Percentiles rank a stretch among this genome's conserved stretches.
phyloP scores from a whole-genome alignment of 2,329 filamentous ascomycete genomes.

The Conoideocrella luteorostrata region DNA sequence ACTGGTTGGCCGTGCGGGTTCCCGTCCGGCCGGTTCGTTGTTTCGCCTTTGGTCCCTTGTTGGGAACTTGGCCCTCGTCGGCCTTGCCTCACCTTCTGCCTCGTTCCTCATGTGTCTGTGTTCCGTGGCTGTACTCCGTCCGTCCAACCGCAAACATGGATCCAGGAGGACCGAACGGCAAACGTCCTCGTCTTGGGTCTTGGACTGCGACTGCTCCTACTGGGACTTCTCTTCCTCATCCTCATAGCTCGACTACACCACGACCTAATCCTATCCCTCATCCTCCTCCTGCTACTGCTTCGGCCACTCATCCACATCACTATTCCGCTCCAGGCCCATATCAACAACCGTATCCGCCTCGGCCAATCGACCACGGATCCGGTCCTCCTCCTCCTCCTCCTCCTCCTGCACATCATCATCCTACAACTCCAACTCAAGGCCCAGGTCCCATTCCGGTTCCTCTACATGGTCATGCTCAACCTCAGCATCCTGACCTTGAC shows the following conservation, averaged over 20 bases:
- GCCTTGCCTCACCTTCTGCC: slow-evolving; percentile 29
- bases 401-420: not conserved
- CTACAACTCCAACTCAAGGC: too few relatives aligned
- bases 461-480: slow-evolving; percentile 23
- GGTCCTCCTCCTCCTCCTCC: slow-evolving; percentile 13
- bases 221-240: slow-evolving; percentile 42
- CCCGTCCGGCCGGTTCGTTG: slow-evolving; percentile 12
- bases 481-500: slow-evolving; percentile 38
- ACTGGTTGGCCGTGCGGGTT: too few relatives aligned
- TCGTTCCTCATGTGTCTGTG: slow-evolving; percentile 29
- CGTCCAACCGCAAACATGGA: slow-evolving; percentile 53
- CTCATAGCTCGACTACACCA: slow-evolving; percentile 28
- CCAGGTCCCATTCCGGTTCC: slow-evolving; percentile 14
- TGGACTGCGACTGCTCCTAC: slow-evolving; percentile 43
- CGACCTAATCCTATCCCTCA: slow-evolving; percentile 12
- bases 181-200: slow-evolving; percentile 50
- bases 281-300: slow-evolving; percentile 21
- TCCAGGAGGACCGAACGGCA: slow-evolving; percentile 49
- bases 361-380: slow-evolving; percentile 25
- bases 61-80: slow-evolving; percentile 27
- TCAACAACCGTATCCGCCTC: slow-evolving; percentile 33
- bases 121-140: slow-evolving; percentile 27
- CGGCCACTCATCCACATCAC: slow-evolving; percentile 14
- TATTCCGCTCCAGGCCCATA: slow-evolving; percentile 29
- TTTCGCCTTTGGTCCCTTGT: slow-evolving; percentile 21